Base-by-base conservation (phyloP, 139 green algal genomes). In the Chlorella sp. region DNA sequence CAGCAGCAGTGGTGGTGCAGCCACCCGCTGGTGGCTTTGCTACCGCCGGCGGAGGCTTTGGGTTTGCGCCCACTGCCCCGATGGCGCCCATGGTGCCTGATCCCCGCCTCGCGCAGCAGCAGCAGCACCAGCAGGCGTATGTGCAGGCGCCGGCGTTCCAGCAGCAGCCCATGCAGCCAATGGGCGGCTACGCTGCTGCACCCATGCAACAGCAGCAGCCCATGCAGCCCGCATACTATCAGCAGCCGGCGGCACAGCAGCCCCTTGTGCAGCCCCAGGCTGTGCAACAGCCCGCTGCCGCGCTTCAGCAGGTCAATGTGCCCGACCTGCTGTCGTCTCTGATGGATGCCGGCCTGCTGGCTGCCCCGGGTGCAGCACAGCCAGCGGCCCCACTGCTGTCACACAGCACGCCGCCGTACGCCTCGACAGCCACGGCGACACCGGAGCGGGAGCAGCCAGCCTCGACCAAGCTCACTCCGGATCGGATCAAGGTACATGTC, bases 401-500 rank as follows among this genome's bases (percentile, higher is more conserved):
- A 36, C 76, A 62, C 26, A 56, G 51, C 47, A 68, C 74, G 74
- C 74, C 74, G 51, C 51, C 51, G 16, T 69, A 81, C n/a, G 74
- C 30, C 16, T 26, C 51, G 7, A n/a, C 74, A n/a, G n/a, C 63
- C 44, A 60, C 44, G 7, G 70, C 64, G 28, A 81, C 75, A 36
- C 75, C 84, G 3, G 39, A 64, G 44, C 69, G 51, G 9, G 57
- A 82, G 70, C 70, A 75, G 71, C 69, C 75, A 51, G 44, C 79
- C 39, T 71, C 79, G 20, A 51, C 74, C 17, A 56, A 55, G 39
- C 74, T 82, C 56, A 56, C 64, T 7, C 47, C 72, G 51, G 80
- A 86, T n/a, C 36, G 72, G 26, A 78, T 84, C 51, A 79, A 88
- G 75, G 76, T 85, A 81, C 78, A 80, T 67, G 65, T 73, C 26